A percentile compares a stretch with the other conserved stretches of the same genome.
Evolutionary conservation across 257 asterid species (phyloP).

Genomic region (Eucommia ulmoides): DNA sequence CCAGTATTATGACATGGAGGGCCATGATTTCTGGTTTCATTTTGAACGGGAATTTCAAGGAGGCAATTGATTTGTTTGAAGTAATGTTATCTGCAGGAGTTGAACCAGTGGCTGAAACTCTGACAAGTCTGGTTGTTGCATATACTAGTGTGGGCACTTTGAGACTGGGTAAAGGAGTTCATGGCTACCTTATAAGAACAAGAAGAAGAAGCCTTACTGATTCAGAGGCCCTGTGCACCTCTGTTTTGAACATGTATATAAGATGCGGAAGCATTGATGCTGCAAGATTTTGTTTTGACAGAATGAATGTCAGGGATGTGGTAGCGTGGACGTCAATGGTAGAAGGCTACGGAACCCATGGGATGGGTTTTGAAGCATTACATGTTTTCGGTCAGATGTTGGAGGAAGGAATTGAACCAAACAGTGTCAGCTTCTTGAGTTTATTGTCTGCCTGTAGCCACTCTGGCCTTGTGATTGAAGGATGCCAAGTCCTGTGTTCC

Average conservation of each 20-base stretch:
- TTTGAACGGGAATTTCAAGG: constrained; percentile 16
- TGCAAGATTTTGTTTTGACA: constrained; percentile 26
- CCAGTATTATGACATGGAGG: constrained; percentile 14
- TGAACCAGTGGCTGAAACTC: constrained; percentile 18
- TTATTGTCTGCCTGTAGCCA: constrained; percentile 44
- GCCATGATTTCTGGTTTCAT: constrained; percentile 14
- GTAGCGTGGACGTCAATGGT: constrained; percentile 45
- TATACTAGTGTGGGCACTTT: constrained; percentile 22
- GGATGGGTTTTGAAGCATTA: constrained; percentile 29
- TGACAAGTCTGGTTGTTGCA: constrained; percentile 18
- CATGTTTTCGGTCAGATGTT: constrained; percentile 23
- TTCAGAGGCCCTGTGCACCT: constrained; percentile 32
- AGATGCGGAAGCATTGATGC: constrained; percentile 31
- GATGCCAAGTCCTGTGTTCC: constrained; percentile 15
- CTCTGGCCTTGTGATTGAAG: constrained; percentile 27
- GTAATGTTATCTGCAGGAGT: constrained; percentile 16
- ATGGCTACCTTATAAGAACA: constrained; percentile 21
- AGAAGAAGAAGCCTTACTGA: constrained; percentile 4
- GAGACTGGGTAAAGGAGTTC: constrained; percentile 28
- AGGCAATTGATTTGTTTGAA: constrained; percentile 18
- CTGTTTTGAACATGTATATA: constrained; percentile 32
- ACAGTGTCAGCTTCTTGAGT: constrained; percentile 28
- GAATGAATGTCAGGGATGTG: constrained; percentile 24
- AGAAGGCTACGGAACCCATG: constrained; percentile 39
- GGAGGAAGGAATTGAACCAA: constrained; percentile 28